Percentiles rank a stretch among this genome's conserved stretches.
Evolutionary conservation across 129 eudicot genomes (phyloP).

Genomic region (Helianthus annuus): DNA sequence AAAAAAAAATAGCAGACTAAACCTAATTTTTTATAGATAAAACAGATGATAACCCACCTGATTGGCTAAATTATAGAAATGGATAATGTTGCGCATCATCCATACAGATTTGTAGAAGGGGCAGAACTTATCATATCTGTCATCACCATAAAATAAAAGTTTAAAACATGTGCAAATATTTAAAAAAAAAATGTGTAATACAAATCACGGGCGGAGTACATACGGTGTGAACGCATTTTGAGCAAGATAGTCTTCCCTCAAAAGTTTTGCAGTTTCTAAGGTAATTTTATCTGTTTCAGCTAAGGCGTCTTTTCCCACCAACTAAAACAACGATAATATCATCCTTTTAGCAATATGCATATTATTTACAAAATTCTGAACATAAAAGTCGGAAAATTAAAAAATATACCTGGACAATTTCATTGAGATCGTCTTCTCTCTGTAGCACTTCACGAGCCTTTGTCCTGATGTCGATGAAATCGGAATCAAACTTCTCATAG

Average conservation of each 20-base stretch:
- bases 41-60: conserved; percentile 52
- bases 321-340: conserved; percentile 51
- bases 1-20: too few species aligned
- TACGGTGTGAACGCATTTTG: conserved; percentile 99
- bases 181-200: conserved; percentile 5
- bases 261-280: conserved; percentile 95
- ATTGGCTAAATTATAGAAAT: conserved; percentile 94
- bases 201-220: conserved; percentile 21
- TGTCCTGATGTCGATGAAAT: conserved; percentile 92
- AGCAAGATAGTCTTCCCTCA: conserved; percentile 99
- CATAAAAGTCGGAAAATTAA: conserved; percentile 1
- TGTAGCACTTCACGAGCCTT: conserved; percentile 99
- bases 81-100: conserved; percentile 99
- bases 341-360: conserved; percentile 18
- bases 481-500: conserved; percentile 96
- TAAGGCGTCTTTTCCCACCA: conserved; percentile 96
- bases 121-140: conserved; percentile 90
- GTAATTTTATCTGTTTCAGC: conserved; percentile 97
- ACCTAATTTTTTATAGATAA: background rate
- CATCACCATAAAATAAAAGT: conserved; percentile 19
- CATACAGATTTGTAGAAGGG: conserved; percentile 98
- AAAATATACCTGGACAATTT: conserved; percentile 87
- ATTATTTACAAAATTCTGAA: background rate
- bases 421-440: conserved; percentile 98
- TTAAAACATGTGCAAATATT: background rate